Evolutionary conservation across 2,329 filamentous ascomycete species (phyloP).

Genomic region (Pseudogymnoascus pannorum): DNA sequence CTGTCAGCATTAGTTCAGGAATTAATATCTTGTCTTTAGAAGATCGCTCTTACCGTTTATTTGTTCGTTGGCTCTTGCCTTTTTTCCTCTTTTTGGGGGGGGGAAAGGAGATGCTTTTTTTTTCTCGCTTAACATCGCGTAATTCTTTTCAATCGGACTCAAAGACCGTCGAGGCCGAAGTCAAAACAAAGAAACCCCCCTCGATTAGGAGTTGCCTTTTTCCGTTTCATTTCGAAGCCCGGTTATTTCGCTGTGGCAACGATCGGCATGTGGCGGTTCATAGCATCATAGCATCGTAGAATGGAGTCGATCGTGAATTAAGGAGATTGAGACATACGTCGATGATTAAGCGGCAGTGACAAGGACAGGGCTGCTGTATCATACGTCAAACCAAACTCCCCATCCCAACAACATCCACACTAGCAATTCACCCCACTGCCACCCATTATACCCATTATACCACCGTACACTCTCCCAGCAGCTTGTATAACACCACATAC

Average conservation of each 20-base stretch:
- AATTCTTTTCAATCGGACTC: too few species aligned
- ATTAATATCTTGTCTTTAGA: too few species aligned
- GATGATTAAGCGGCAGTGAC: slow-evolving; percentile 4
- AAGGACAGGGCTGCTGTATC: background rate
- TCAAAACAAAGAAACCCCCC: too few species aligned
- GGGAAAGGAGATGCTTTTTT: too few species aligned
- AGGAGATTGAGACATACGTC: background rate
- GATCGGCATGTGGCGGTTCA: background rate
- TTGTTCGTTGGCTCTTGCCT: too few species aligned
- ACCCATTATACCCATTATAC: background rate
- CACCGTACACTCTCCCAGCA: background rate
- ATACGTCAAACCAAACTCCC: background rate
- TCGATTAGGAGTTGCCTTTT: too few species aligned
- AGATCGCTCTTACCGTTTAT: too few species aligned
- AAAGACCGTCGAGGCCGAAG: background rate
- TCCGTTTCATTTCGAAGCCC: background rate
- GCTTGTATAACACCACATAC: background rate
- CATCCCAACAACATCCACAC: background rate
- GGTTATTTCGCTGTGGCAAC: background rate
- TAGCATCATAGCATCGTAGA: background rate
- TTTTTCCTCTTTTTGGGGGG: too few species aligned
- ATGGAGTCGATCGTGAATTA: background rate
- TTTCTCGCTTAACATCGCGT: too few species aligned
- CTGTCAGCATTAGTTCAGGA: too few species aligned
- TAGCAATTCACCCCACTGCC: background rate